Percentiles rank a stretch among this genome's conserved stretches.
These are phyloP conservation scores for Cicer cuneatum DNA, from an alignment of 306 rosid genomes.

Conservation along the genomic window DNA sequence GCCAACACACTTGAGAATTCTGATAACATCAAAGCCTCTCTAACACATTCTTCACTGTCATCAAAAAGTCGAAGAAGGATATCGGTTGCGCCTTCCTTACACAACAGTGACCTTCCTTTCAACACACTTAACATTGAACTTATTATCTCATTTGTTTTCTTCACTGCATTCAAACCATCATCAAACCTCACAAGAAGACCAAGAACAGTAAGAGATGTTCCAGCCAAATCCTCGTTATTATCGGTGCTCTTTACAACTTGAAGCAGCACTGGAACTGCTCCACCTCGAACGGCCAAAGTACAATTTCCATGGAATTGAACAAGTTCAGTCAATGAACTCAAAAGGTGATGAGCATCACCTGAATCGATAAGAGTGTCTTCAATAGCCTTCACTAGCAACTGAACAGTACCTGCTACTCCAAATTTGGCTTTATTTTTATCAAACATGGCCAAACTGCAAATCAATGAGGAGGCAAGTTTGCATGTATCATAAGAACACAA, in stretches of 20 bases:
- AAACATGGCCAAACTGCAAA: slow-evolving; percentile 80
- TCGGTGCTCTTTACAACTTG: slow-evolving; percentile 49
- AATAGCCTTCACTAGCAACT: slow-evolving; percentile 57
- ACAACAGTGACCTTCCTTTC: slow-evolving; percentile 70
- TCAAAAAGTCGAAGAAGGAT: slow-evolving; percentile 74
- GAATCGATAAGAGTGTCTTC: slow-evolving; percentile 44
- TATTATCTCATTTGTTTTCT: slow-evolving; percentile 51
- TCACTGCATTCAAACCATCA: slow-evolving; percentile 73
- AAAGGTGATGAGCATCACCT: slow-evolving; percentile 51
- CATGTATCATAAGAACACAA: slow-evolving; percentile 50
- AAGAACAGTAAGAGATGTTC: slow-evolving; percentile 64
- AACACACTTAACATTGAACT: slow-evolving; percentile 59
- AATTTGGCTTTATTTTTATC: slow-evolving; percentile 90
- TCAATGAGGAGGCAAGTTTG: slow-evolving; percentile 62
- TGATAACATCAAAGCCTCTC: slow-evolving; percentile 59
- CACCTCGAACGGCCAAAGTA: slow-evolving; percentile 71
- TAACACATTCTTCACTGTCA: slow-evolving; percentile 62
- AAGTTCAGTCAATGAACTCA: slow-evolving; percentile 75
- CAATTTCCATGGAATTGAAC: slow-evolving; percentile 84
- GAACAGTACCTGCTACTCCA: slow-evolving; percentile 79
- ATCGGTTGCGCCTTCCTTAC: slow-evolving; percentile 84
- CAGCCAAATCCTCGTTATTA: slow-evolving; percentile 58
- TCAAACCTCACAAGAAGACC: slow-evolving; percentile 72
- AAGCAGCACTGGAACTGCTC: slow-evolving; percentile 60
- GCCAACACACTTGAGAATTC: slow-evolving; percentile 60